phyloP scores from a whole-genome alignment of 2,329 filamentous ascomycete species.

The Claviceps digitariae region DNA sequence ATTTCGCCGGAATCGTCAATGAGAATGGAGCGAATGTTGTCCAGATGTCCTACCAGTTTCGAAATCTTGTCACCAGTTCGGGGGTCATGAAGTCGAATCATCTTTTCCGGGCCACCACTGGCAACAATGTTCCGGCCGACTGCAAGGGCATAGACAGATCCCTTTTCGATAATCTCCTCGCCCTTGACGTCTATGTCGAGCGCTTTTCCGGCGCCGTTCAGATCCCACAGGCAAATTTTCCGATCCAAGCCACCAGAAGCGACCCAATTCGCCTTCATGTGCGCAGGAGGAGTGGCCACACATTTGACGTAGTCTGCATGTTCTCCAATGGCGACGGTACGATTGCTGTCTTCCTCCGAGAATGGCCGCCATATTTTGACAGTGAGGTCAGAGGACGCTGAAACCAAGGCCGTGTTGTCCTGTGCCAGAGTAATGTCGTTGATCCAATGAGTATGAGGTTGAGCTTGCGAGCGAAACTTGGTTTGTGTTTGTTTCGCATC shows the following conservation, averaged over 20 bases:
- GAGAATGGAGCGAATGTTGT: conserved; percentile 83
- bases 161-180: conserved; percentile 77
- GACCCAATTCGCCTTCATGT: conserved; percentile 63
- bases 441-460: conserved; percentile 89
- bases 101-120: conserved; percentile 86
- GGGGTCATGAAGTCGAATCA: conserved; percentile 84
- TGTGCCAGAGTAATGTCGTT: conserved; percentile 80
- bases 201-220: conserved; percentile 74
- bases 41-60: conserved; percentile 92
- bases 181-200: conserved; percentile 76
- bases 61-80: conserved; percentile 80
- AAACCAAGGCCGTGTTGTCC: conserved; percentile 66
- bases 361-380: conserved; percentile 86
- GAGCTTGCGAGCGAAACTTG: conserved; percentile 46
- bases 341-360: conserved; percentile 38
- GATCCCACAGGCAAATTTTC: conserved; percentile 86
- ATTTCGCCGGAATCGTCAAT: conserved; percentile 81
- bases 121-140: conserved; percentile 71
- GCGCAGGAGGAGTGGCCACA: conserved; percentile 57
- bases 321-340: conserved; percentile 62
- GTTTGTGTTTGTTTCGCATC: conserved; percentile 28
- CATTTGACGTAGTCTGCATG: conserved; percentile 97
- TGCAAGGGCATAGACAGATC: conserved; percentile 84
- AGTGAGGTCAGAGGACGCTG: conserved; percentile 84
- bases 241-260: conserved; percentile 88